Evolutionary conservation across 106 monocot genomes (phyloP), one percentile per base, ranked within the genome.

Genomic region (Acorus gramineus): DNA sequence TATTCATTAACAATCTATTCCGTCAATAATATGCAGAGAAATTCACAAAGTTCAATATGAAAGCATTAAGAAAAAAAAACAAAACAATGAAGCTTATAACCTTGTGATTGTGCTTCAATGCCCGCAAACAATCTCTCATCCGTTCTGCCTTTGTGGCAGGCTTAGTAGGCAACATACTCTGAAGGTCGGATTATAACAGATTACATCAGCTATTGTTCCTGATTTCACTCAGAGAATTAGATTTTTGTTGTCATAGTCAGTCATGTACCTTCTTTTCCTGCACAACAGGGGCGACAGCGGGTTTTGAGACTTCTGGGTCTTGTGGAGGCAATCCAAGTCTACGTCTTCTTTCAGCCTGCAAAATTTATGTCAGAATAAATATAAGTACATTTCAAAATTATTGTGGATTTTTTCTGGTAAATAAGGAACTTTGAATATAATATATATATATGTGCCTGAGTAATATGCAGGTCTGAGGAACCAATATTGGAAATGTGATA

Each of bases 261-360:
- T 5, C 8, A 8, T 42, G n/a, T 55, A 87, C 91, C 91, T 89
- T 90, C 63, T 77, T 90, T 64, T 96, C 85, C 46, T 74, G 72
- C 7, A 74, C 28, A 1, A 28, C 82, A 66, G 70, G 69, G 55
- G 79, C 73, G 51, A 72, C 7, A 47, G 78, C 66, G 44, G 91
- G 79, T 76, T 85, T 85, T 8, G 81, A 9, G 54, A 79, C 61
- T 57, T 13, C 64, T 53, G 91, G 87, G 47, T 85, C 91, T 79
- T 92, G 85, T 11, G 91, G 85, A 53, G 91, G 81, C 64, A 98
- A 79, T 66, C 96, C 96, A 68, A 92, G 83, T 50, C 81, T 91
- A 44, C 91, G 69, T 66, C 96, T 77, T 73, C 96, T 98, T 59
- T 98, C 96, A 51, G 83, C 96, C 96, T 98, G 66, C 42, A 66